Base-by-base conservation (phyloP, 495 filamentous ascomycete species). In the Apodospora peruviana region DNA sequence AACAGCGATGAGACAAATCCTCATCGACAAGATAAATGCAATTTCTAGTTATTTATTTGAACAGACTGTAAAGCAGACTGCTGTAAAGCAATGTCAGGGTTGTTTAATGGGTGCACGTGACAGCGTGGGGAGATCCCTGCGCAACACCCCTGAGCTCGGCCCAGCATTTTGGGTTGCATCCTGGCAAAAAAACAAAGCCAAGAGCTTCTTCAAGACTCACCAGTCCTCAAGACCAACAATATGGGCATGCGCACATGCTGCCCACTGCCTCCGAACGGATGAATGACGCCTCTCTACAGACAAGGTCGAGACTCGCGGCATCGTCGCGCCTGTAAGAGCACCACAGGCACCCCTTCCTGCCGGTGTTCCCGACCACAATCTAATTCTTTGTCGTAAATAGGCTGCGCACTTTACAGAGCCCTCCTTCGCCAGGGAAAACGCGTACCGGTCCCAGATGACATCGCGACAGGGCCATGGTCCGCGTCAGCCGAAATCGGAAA, bases 331-430 rank as follows among this genome's bases (percentile, higher is more conserved):
- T 86, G 84, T 87, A 65, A 63, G 78, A 53, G 5, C 14, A 17
- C 12, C 19, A 3, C 21, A 16, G 16, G 11, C 16, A 1, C 2
- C 32, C 40, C 21, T 25, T 14, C 40, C 23, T 16, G 2, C 18
- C 4, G 9, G 7, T 10, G 8, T 18, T 42, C 14, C 40, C 32
- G 8, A 38, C 43, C 34, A 40, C 19, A 43, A 18, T 16, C 20
- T 37, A 27, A 46, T 34, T 22, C 25, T 5, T 16, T 11, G 37
- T 12, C n/a, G 10, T 14, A 17, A 7, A 25, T 53, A 90, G 86
- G 84, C 60, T 71, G 86, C 57, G 80, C 86, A 27, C 82, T 93
- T 44, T 90, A 84, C 64, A 75, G 83, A 55, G 79, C 84, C 24
- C 80, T 93, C 55, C 69, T 90, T 27, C 79, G 75, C 51, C 78